These are phyloP conservation scores for Trametes versicolor DNA, from an alignment of 1,284 basidiomycete species.

Conservation along the genomic window DNA sequence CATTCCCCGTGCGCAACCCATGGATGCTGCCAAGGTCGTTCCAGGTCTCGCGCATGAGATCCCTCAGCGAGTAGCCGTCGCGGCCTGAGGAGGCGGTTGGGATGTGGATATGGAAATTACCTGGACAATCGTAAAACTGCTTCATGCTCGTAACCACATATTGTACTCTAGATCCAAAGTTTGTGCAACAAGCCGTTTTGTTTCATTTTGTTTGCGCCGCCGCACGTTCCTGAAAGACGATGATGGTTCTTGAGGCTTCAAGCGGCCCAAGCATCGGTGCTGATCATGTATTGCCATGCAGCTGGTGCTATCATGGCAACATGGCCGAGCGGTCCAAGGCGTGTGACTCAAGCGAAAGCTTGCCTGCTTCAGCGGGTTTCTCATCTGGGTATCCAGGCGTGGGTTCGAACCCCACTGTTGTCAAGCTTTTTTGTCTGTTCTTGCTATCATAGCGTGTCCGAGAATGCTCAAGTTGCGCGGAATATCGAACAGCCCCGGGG, in stretches of 20 bases:
- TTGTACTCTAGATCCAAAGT: background rate
- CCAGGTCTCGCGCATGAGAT: conserved; percentile 27
- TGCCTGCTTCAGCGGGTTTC: conserved; percentile 33
- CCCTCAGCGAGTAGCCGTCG: conserved; percentile 42
- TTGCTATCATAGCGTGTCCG: too few species aligned
- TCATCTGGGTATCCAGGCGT: conserved; percentile 37
- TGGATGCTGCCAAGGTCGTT: conserved; percentile 40
- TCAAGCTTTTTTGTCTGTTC: conserved; percentile 18
- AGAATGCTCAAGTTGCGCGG: too few species aligned
- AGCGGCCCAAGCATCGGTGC: too few species aligned
- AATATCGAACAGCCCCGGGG: too few species aligned
- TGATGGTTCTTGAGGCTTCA: too few species aligned
- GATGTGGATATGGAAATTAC: background rate
- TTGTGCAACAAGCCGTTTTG: too few species aligned
- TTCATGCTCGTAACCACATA: background rate
- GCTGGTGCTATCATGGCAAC: conserved; percentile 18
- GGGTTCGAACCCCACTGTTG: conserved; percentile 37
- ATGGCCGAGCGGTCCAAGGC: conserved; percentile 38
- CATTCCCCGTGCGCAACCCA: conserved; percentile 33
- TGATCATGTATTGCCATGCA: too few species aligned
- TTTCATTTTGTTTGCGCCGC: too few species aligned
- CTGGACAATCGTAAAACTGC: background rate
- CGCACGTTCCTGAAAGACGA: too few species aligned
- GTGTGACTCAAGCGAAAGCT: conserved; percentile 38
- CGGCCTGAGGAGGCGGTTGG: conserved; percentile 30